Conservation (phyloP, 129 eudicot species). For the Artemisia annua region DNA sequence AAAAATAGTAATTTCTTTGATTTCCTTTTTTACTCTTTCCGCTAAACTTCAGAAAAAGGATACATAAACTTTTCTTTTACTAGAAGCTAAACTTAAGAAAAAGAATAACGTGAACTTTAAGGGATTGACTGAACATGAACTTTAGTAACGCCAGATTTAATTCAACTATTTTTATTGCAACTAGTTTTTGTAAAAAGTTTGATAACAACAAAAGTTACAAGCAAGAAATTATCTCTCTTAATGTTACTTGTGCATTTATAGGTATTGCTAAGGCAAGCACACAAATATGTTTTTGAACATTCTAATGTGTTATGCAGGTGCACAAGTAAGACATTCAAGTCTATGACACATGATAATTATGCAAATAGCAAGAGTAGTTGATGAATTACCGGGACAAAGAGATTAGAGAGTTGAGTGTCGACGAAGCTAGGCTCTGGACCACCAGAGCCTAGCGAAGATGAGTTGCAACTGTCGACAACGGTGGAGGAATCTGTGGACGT, state of each 20-base stretch:
- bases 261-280: too few species aligned
- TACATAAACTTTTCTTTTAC: slow-evolving; percentile 10
- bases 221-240: too few species aligned
- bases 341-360: neutral
- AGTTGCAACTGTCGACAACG: slow-evolving; percentile 46
- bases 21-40: neutral
- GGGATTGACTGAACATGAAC: slow-evolving; percentile 1
- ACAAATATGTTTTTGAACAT: too few species aligned
- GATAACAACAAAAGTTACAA: too few species aligned
- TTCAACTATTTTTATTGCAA: too few species aligned
- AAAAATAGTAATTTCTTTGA: neutral
- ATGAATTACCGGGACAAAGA: slow-evolving; percentile 59
- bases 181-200: too few species aligned
- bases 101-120: slow-evolving; percentile 2
- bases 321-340: neutral
- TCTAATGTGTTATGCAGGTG: too few species aligned
- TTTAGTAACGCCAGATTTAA: neutral
- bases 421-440: slow-evolving; percentile 38
- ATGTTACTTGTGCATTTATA: too few species aligned
- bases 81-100: slow-evolving; percentile 6
- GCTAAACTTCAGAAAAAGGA: neutral
- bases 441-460: slow-evolving; percentile 33
- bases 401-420: slow-evolving; percentile 46
- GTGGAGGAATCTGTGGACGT: slow-evolving; percentile 39
- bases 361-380: neutral